Evolutionary conservation across 345 rosid species (phyloP).

Genomic region (Excoecaria cochinchinensis): DNA sequence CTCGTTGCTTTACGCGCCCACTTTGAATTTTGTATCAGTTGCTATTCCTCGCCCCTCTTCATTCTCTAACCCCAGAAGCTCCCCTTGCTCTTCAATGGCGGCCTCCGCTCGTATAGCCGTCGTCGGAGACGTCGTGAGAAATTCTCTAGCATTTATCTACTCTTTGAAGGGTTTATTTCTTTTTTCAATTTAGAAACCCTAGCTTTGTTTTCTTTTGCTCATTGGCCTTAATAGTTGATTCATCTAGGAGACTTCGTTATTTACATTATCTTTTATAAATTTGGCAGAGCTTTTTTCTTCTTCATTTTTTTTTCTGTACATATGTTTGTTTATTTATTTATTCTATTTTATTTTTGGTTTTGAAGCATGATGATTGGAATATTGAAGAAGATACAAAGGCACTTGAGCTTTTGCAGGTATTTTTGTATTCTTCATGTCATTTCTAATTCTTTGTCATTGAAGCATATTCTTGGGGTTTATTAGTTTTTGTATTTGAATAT

Average conservation of each 20-base stretch:
- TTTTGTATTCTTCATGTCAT: background rate
- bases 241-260: background rate
- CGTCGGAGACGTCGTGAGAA: slow-evolving; percentile 62
- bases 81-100: slow-evolving; percentile 35
- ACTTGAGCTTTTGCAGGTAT: slow-evolving; percentile 64
- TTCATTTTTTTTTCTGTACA: background rate
- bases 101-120: slow-evolving; percentile 50
- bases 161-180: background rate
- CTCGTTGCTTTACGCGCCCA: slow-evolving; percentile 31
- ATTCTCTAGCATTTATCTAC: background rate
- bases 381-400: slow-evolving; percentile 75
- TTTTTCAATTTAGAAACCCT: background rate
- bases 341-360: slow-evolving; percentile 5
- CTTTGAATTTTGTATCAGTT: background rate
- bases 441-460: background rate
- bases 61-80: slow-evolving; percentile 5
- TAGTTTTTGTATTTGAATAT: background rate
- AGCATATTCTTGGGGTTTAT: background rate
- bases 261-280: background rate
- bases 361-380: slow-evolving; percentile 78
- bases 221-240: background rate
- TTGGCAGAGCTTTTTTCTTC: background rate
- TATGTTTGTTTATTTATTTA: background rate
- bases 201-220: background rate
- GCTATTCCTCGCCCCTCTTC: slow-evolving; percentile 11